Percentiles rank a stretch among this genome's conserved stretches.
Evolutionary conservation across 2,329 filamentous ascomycete species (phyloP).

Genomic region (Calonectria ilicicola): DNA sequence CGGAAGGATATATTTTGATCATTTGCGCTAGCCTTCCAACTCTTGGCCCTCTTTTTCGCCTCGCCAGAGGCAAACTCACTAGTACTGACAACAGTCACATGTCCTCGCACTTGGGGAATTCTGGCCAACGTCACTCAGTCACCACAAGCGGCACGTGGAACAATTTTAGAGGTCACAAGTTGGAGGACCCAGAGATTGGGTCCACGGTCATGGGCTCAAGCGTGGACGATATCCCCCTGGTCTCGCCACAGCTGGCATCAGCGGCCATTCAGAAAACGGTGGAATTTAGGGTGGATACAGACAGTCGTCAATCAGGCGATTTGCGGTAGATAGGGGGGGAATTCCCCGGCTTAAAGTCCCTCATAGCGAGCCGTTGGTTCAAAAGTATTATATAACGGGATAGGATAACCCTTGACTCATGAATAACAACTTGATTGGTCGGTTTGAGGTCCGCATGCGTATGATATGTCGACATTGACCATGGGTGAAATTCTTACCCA

Average conservation of each 20-base stretch:
- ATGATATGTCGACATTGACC: neutral
- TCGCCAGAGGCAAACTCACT: constrained; percentile 30
- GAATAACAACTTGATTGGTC: neutral
- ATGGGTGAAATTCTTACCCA: neutral
- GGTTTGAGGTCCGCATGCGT: neutral
- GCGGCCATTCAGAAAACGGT: constrained; percentile 24
- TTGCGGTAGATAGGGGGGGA: neutral
- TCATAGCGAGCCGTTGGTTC: neutral
- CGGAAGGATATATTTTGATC: constrained; percentile 40
- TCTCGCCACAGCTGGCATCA: constrained; percentile 16
- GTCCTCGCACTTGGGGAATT: neutral
- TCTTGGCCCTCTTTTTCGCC: constrained; percentile 37
- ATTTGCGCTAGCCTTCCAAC: constrained; percentile 41
- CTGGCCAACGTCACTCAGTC: constrained; percentile 8
- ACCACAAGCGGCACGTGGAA: constrained; percentile 27
- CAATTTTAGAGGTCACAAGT: constrained; percentile 27
- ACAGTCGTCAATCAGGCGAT: neutral
- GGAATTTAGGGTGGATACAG: constrained; percentile 21
- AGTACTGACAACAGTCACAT: constrained; percentile 17
- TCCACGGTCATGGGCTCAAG: constrained; percentile 36
- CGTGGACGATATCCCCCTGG: constrained; percentile 42
- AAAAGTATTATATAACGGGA: neutral
- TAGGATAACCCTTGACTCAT: neutral
- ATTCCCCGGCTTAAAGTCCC: neutral
- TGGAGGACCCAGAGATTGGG: constrained; percentile 33